phyloP scores from a whole-genome alignment of 1,284 basidiomycete genomes.

The Irpex sp. region DNA sequence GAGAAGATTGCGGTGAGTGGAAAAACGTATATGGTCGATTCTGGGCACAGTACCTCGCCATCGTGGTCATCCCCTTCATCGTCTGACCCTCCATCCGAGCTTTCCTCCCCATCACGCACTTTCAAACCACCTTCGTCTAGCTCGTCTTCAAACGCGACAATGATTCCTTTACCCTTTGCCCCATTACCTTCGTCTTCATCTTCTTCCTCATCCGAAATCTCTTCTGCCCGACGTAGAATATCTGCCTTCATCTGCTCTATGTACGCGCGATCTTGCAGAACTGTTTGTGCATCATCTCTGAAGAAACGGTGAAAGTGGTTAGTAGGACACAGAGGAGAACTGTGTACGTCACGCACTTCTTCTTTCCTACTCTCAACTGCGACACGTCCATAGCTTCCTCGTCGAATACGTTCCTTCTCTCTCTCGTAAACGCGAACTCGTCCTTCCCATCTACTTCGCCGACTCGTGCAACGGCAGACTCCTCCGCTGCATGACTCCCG shows the following conservation, averaged over 20 bases:
- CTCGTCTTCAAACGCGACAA: constrained; percentile 50
- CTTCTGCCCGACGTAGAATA: constrained; percentile 75
- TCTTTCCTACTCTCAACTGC: constrained; percentile 66
- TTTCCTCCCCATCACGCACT: constrained; percentile 59
- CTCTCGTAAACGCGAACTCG: constrained; percentile 36
- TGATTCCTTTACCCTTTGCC: constrained; percentile 25
- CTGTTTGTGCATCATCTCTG: constrained; percentile 42
- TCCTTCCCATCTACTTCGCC: background rate
- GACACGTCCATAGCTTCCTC: constrained; percentile 63
- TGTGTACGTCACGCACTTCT: constrained; percentile 38
- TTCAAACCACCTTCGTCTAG: constrained; percentile 42
- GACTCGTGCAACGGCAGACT: background rate
- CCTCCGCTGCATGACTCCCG: background rate
- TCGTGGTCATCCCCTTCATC: constrained; percentile 53
- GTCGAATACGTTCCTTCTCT: constrained; percentile 72
- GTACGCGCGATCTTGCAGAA: constrained; percentile 56
- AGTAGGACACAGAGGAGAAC: constrained; percentile 7
- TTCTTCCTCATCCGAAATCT: constrained; percentile 62
- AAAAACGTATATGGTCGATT: constrained; percentile 13
- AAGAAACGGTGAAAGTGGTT: constrained; percentile 16
- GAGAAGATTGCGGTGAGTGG: constrained; percentile 1
- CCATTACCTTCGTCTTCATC: constrained; percentile 40
- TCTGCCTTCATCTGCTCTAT: constrained; percentile 77
- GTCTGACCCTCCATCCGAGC: constrained; percentile 47
- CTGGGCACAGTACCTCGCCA: constrained; percentile 27